Conservation (phyloP, 169 alveolate species). For the Cryptosporidium bovis region DNA sequence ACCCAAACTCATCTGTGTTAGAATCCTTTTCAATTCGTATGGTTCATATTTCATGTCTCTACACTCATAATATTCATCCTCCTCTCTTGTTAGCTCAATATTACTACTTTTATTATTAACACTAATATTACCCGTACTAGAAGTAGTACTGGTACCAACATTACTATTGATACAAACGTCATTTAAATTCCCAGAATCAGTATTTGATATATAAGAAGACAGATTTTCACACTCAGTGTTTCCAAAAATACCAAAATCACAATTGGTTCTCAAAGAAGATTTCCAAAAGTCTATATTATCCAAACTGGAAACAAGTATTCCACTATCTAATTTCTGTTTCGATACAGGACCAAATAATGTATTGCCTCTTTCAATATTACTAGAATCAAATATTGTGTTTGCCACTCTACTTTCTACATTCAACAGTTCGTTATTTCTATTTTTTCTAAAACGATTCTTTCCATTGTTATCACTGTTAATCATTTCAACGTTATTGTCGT, state of each 20-base stretch:
- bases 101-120: neutral
- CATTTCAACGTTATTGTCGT: neutral
- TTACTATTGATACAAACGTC: too few species aligned
- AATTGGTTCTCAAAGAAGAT: slow-evolving; percentile 1
- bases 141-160: too few species aligned
- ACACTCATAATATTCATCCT: slow-evolving; percentile 52
- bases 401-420: too few species aligned
- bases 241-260: neutral
- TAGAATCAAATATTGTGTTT: too few species aligned
- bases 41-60: slow-evolving; percentile 32
- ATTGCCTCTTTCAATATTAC: slow-evolving; percentile 1
- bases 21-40: slow-evolving; percentile 9
- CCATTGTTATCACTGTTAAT: neutral
- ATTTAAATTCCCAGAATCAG: too few species aligned
- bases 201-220: too few species aligned
- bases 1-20: slow-evolving; percentile 27
- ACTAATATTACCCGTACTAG: too few species aligned
- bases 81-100: neutral
- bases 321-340: neutral
- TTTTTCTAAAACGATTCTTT: neutral
- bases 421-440: neutral
- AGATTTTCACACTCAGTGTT: too few species aligned
- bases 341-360: neutral
- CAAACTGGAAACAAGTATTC: slow-evolving; percentile 12
- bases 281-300: slow-evolving; percentile 37